A percentile compares a stretch with the other conserved stretches of the same genome.
phyloP scores from a whole-genome alignment of 352 stramenopile genomes.

The Globisporangium megalacanthum region DNA sequence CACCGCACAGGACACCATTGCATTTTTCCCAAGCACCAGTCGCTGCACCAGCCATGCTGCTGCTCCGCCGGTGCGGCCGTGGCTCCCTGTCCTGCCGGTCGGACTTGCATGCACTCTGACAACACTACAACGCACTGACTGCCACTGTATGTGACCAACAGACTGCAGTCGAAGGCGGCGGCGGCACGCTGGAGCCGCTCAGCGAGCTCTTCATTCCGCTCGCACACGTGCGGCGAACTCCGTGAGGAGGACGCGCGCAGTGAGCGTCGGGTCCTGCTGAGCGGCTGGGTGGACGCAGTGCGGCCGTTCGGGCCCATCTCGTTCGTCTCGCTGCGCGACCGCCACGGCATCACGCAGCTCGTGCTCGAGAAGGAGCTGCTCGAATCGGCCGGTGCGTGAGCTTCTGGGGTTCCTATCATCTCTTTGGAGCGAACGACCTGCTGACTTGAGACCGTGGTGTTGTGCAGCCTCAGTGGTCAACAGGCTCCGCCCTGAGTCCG shows the following conservation, averaged over 20 bases:
- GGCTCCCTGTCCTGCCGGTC: too few species aligned
- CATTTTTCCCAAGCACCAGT: neutral
- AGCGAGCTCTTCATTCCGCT: constrained; percentile 35
- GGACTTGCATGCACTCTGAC: too few species aligned
- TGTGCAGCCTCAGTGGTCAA: constrained; percentile 33
- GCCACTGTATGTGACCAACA: neutral
- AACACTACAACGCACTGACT: neutral
- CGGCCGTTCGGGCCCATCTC: constrained; percentile 71
- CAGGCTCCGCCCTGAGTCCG: constrained; percentile 57
- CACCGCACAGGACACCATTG: neutral
- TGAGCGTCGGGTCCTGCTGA: constrained; percentile 57
- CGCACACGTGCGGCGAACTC: constrained; percentile 74
- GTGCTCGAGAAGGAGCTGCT: constrained; percentile 65
- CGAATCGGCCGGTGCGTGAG: constrained; percentile 23
- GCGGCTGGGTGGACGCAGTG: constrained; percentile 77
- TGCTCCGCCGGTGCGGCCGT: neutral
- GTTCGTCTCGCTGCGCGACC: constrained; percentile 80
- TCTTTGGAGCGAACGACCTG: too few species aligned
- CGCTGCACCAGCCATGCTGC: constrained; percentile 13
- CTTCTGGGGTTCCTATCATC: neutral
- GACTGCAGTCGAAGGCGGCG: constrained; percentile 3
- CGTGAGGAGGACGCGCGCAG: constrained; percentile 30
- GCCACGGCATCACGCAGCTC: constrained; percentile 74
- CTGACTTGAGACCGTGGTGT: too few species aligned
- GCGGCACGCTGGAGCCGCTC: constrained; percentile 16